Conservation (phyloP, 192 early-diverging fungal species). For the Gorgonomyces haynaldii region DNA sequence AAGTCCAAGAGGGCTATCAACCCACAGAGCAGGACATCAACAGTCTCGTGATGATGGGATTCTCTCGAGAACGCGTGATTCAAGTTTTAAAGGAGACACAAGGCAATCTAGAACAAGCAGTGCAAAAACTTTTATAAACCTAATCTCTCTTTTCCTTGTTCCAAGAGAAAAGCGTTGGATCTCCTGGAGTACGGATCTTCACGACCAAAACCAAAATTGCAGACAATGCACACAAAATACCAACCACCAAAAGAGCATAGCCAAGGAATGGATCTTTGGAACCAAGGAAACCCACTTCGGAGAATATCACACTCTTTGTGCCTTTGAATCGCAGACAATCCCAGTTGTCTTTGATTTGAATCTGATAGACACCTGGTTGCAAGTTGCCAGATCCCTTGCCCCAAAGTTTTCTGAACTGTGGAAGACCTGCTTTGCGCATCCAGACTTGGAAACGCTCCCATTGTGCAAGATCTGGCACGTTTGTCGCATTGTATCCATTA, state of each 20-base stretch:
- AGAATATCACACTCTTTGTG: neutral
- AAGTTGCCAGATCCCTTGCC: slow-evolving; percentile 30
- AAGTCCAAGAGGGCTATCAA: too few relatives aligned
- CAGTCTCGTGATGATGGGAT: too few relatives aligned
- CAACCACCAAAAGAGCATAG: slow-evolving; percentile 60
- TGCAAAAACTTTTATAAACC: too few relatives aligned
- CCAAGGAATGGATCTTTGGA: slow-evolving; percentile 21
- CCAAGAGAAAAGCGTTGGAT: neutral
- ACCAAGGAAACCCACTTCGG: slow-evolving; percentile 1
- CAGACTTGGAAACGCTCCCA: slow-evolving; percentile 93
- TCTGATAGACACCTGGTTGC: slow-evolving; percentile 48
- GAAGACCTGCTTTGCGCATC: slow-evolving; percentile 94
- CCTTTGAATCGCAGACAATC: neutral
- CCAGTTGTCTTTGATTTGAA: slow-evolving; percentile 56
- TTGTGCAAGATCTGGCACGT: slow-evolving; percentile 48
- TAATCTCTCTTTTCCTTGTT: neutral
- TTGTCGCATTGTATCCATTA: slow-evolving; percentile 36
- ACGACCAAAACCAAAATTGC: neutral
- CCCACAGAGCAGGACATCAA: too few relatives aligned
- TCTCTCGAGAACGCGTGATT: too few relatives aligned
- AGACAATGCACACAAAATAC: neutral
- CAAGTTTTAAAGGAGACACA: too few relatives aligned
- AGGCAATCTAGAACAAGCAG: too few relatives aligned
- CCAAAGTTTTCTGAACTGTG: slow-evolving; percentile 91
- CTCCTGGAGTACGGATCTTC: neutral